Percentiles rank a stretch among this genome's conserved stretches.
Conservation (phyloP, 2,329 filamentous ascomycete species). For the Exutisphaerella laricina region DNA sequence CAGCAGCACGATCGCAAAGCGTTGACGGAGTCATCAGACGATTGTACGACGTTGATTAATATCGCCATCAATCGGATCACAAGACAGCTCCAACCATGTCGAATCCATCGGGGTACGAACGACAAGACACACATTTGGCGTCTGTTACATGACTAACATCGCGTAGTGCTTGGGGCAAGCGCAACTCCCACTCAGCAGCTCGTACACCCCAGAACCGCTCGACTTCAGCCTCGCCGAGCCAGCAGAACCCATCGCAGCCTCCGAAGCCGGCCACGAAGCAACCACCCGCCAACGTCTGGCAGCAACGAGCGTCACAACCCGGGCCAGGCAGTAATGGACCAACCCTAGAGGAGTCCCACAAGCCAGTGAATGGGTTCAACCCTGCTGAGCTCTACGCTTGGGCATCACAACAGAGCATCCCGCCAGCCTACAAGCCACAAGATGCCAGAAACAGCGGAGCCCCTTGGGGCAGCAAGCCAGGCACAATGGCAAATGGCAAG, state of each 20-base stretch:
- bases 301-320: conserved; percentile 15
- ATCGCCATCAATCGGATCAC: background rate
- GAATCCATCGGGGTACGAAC: background rate
- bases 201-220: conserved; percentile 30
- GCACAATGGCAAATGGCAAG: conserved; percentile 42
- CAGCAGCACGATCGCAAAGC: too few species aligned
- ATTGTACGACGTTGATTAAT: background rate
- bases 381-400: conserved; percentile 39
- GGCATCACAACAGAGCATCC: conserved; percentile 36
- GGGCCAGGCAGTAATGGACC: conserved; percentile 19
- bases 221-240: conserved; percentile 24
- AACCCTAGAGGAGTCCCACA: conserved; percentile 28
- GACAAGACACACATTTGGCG: background rate
- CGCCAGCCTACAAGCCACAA: conserved; percentile 23
- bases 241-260: conserved; percentile 16
- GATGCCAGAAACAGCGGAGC: conserved; percentile 26
- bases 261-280: conserved; percentile 12
- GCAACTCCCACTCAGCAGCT: conserved; percentile 21
- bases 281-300: conserved; percentile 23
- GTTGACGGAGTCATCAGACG: too few species aligned
- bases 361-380: conserved; percentile 38
- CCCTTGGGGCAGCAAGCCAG: conserved; percentile 37
- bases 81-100: background rate
- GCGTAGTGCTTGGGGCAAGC: conserved; percentile 9
- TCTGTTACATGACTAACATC: background rate